A percentile compares a stretch with the other conserved stretches of the same genome.
These are phyloP conservation scores for Cystobasidium ongulense DNA, from an alignment of 768 basidiomycete genomes.

Conservation along the genomic window DNA sequence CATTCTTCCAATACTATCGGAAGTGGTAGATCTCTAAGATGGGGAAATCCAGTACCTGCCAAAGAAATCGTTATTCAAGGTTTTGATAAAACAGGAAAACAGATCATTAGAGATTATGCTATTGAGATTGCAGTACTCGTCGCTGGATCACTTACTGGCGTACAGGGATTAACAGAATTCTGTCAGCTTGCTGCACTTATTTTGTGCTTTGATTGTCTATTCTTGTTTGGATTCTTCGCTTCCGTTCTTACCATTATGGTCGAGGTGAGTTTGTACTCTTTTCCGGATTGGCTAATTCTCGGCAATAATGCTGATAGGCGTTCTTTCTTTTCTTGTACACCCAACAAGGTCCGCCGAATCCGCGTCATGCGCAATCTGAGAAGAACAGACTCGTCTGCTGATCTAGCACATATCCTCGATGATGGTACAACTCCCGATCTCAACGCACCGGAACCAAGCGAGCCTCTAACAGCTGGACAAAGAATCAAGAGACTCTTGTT, in stretches of 20 bases:
- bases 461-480: conserved; percentile 34
- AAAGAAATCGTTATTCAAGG: conserved; percentile 71
- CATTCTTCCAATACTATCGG: neutral
- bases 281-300: neutral
- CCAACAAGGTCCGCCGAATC: conserved; percentile 48
- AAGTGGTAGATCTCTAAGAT: conserved; percentile 2
- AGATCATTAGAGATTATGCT: conserved; percentile 84
- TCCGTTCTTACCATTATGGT: conserved; percentile 90
- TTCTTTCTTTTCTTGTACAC: neutral
- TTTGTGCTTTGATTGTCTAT: conserved; percentile 72
- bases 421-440: conserved; percentile 31
- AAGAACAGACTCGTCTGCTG: conserved; percentile 41
- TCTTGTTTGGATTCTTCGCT: conserved; percentile 82
- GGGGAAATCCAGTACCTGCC: conserved; percentile 36
- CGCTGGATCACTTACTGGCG: conserved; percentile 75
- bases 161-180: conserved; percentile 83
- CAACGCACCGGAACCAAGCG: conserved; percentile 20
- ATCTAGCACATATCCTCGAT: conserved; percentile 39
- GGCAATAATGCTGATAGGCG: neutral
- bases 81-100: conserved; percentile 65
- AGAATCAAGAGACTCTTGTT: conserved; percentile 35
- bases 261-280: conserved; percentile 54
- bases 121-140: conserved; percentile 83
- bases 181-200: conserved; percentile 89
- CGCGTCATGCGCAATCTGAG: conserved; percentile 48